These are phyloP conservation scores for Knufia petricola DNA, from an alignment of 2,329 filamentous ascomycete species.

Conservation along the genomic window DNA sequence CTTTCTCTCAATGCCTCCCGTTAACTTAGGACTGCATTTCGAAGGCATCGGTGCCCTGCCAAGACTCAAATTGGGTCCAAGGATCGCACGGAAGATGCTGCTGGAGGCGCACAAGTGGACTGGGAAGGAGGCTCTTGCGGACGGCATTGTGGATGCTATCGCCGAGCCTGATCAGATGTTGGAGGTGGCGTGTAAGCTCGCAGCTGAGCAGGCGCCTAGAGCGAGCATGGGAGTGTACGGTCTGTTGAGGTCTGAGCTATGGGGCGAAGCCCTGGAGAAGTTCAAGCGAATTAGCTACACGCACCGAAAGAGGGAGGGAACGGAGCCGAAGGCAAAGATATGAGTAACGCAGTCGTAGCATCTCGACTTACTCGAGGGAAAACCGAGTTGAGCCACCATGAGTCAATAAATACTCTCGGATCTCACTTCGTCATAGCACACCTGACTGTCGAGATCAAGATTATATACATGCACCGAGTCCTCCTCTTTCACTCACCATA, in stretches of 20 bases:
- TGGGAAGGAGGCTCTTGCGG: constrained; percentile 40
- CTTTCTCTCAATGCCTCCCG: constrained; percentile 44
- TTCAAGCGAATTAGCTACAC: constrained; percentile 47
- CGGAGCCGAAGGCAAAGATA: constrained; percentile 41
- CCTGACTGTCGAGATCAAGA: too few relatives aligned
- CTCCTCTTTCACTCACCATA: too few relatives aligned
- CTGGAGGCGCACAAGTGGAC: constrained; percentile 49
- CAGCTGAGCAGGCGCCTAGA: constrained; percentile 33
- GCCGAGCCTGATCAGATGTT: constrained; percentile 42
- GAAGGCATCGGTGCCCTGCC: constrained; percentile 46
- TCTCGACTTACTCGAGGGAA: too few relatives aligned
- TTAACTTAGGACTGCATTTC: constrained; percentile 47
- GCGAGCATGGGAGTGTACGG: constrained; percentile 39
- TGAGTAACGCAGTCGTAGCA: too few relatives aligned
- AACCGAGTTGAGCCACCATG: too few relatives aligned
- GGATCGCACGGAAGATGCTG: constrained; percentile 47
- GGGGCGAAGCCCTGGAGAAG: constrained; percentile 43
- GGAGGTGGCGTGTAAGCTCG: constrained; percentile 36
- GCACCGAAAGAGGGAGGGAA: constrained; percentile 36
- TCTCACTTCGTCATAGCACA: too few relatives aligned
- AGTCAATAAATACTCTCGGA: too few relatives aligned
- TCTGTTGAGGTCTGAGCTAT: constrained; percentile 43
- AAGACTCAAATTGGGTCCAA: constrained; percentile 42
- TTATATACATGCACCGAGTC: too few relatives aligned
- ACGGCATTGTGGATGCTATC: constrained; percentile 46